Evolutionary conservation across 2,329 filamentous ascomycete genomes (phyloP), one percentile per base, ranked within the genome.

Genomic region (Trichoderma sp.): DNA sequence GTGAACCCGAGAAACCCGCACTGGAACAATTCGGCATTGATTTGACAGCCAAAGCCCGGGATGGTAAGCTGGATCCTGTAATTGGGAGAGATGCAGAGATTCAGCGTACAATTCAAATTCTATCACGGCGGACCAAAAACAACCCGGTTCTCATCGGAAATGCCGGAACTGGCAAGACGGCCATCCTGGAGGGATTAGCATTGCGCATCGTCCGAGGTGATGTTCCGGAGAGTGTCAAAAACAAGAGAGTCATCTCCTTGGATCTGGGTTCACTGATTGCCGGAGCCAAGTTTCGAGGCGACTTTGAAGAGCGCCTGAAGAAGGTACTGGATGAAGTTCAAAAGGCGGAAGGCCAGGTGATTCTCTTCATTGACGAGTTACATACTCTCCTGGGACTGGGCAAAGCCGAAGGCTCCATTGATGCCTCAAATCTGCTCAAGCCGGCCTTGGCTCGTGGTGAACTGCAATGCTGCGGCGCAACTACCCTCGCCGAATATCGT

Each of bases 231-330:
- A 97, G 93, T 75, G 92, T 99, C 80, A 97, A 97, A 82, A 92
- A 98, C 76, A 98, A 98, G 82, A 87, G 91, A 68, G 95, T 99
- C 28, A 89, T 98, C 70, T 89, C 92, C 7, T 82, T 98, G 47
- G 96, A 99, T 77, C 86, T 99, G 6, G 96, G 96, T 2, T 94
- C 93, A 43, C 88, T 99, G 17, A 98, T 99, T 76, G 96, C 96
- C 2, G 96, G 96, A 63, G 95, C 96, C 57, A 98, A 98, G 78
- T 99, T 96, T 77, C 86, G 96, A 62, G 96, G 96, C 63, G 96
- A 99, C 77, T 98, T 99, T 72, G 96, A 99, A 80, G 96, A 99
- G 80, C 87, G 96, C 55, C 80, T 98, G 72, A 98, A 98, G 81
- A 91, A 91, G 74, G 94, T 98, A 2, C 81, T 99, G 78, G 94